Percentiles rank a stretch among this genome's conserved stretches.
Evolutionary conservation across 805 yeast genomes (phyloP).

Genomic region (Ogataea methylovora): DNA sequence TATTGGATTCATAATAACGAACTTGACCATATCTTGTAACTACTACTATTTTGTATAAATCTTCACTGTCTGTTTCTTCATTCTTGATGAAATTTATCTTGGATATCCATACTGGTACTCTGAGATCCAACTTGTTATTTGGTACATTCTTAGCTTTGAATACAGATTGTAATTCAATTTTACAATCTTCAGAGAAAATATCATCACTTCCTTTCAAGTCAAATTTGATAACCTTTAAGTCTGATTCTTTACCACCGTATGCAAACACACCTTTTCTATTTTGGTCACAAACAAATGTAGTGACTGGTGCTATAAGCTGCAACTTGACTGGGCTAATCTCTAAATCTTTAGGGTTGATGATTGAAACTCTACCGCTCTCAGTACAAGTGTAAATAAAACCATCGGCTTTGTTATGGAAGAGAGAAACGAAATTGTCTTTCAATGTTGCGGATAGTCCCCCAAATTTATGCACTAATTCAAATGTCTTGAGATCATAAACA

Average conservation of each 20-base stretch:
- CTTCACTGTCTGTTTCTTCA: slow-evolving; percentile 20
- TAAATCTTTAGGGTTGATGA: slow-evolving; percentile 14
- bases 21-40: slow-evolving; percentile 72
- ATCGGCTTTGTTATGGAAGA: slow-evolving; percentile 16
- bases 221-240: slow-evolving; percentile 43
- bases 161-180: slow-evolving; percentile 21
- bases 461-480: slow-evolving; percentile 10
- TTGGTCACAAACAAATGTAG: slow-evolving; percentile 42
- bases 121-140: slow-evolving; percentile 66
- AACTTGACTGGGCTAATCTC: slow-evolving; percentile 22
- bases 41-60: slow-evolving; percentile 47
- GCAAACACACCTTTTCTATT: slow-evolving; percentile 50
- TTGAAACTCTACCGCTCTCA: slow-evolving; percentile 23
- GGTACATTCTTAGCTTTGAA: slow-evolving; percentile 82
- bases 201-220: slow-evolving; percentile 12
- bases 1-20: slow-evolving; percentile 61
- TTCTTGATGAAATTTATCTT: slow-evolving; percentile 41
- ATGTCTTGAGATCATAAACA: slow-evolving; percentile 26
- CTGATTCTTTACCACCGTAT: slow-evolving; percentile 81
- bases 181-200: slow-evolving; percentile 2
- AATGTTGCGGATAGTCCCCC: slow-evolving; percentile 6
- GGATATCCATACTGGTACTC: slow-evolving; percentile 78
- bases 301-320: slow-evolving; percentile 38
- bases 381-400: slow-evolving; percentile 25
- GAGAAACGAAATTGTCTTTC: slow-evolving; percentile 31